phyloP scores from a whole-genome alignment of 495 filamentous ascomycete species.

The Durotheca rogersii region DNA sequence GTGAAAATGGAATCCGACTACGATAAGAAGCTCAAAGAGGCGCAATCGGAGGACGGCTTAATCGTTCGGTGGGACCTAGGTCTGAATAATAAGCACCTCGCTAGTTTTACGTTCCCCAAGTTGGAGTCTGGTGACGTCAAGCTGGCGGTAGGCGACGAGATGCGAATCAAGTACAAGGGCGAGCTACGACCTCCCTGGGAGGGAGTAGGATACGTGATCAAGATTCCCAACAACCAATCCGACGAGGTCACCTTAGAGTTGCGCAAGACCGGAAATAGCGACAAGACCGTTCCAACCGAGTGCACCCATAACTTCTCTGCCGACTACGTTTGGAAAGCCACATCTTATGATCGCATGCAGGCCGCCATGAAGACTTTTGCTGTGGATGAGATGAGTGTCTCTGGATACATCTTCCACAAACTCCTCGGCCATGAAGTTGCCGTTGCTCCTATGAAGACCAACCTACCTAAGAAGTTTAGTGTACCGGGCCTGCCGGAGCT shows the following conservation, averaged over 20 bases:
- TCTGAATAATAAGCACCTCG: conserved; percentile 96
- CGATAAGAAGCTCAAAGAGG: conserved; percentile 97
- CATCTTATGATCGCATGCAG: conserved; percentile 99
- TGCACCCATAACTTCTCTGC: conserved; percentile 98
- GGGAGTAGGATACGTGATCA: conserved; percentile 97
- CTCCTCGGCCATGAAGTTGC: conserved; percentile 95
- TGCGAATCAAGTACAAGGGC: conserved; percentile 94
- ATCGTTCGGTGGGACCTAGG: conserved; percentile 95
- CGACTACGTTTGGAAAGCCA: conserved; percentile 99
- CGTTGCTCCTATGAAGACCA: conserved; percentile 93
- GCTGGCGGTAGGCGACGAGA: conserved; percentile 96
- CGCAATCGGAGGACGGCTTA: conserved; percentile 92
- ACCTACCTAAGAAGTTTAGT: conserved; percentile 94
- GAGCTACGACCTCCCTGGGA: conserved; percentile 95
- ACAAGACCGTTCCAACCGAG: conserved; percentile 94
- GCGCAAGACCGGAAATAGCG: conserved; percentile 61
- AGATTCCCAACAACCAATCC: conserved; percentile 98
- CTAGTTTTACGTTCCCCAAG: conserved; percentile 94
- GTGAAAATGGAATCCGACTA: conserved; percentile 99
- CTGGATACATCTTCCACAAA: conserved; percentile 98
- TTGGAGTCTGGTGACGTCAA: conserved; percentile 98
- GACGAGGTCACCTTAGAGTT: conserved; percentile 97
- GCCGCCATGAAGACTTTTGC: conserved; percentile 99
- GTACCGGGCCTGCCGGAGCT: conserved; percentile 94
- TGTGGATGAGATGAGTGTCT: conserved; percentile 96